Evolutionary conservation across 768 basidiomycete species (phyloP).

Genomic region (Calocybe cyanea): DNA sequence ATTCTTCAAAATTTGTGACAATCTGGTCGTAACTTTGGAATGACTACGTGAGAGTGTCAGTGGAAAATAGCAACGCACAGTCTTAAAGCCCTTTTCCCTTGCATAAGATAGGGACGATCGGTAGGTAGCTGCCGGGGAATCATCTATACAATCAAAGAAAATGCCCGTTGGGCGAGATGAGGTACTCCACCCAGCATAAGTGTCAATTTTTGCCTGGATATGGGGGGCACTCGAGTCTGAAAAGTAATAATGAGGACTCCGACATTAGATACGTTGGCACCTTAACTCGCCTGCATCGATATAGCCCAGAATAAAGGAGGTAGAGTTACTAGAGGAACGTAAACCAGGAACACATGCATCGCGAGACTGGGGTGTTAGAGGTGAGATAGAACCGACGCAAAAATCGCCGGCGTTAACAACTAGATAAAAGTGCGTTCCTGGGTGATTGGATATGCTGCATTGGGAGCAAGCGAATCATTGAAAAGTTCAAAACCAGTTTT

Average conservation of each 20-base stretch:
- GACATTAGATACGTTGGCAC: not conserved
- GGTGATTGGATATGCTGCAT: not conserved
- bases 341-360: conserved; percentile 4
- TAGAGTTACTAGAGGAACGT: conserved; percentile 9
- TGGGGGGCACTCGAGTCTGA: not conserved
- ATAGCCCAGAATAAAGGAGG: conserved; percentile 4
- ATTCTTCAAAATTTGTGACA: conserved; percentile 1
- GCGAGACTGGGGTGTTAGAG: conserved; percentile 6
- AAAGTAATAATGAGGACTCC: not conserved
- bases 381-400: conserved; percentile 4
- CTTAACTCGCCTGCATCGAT: not conserved
- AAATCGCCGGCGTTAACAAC: conserved; percentile 8
- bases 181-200: conserved; percentile 10
- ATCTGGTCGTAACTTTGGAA: too few species aligned
- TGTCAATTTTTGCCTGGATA: conserved; percentile 10
- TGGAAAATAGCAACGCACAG: too few species aligned
- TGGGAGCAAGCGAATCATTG: not conserved
- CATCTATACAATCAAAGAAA: conserved; percentile 1
- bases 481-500: too few species aligned
- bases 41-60: too few species aligned
- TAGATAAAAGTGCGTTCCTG: conserved; percentile 6
- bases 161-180: conserved; percentile 8
- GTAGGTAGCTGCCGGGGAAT: conserved; percentile 1
- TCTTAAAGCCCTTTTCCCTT: not conserved
- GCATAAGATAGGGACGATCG: conserved; percentile 3